Evolutionary conservation across 2,329 filamentous ascomycete genomes (phyloP).

Genomic region (Diplocarpon mali): DNA sequence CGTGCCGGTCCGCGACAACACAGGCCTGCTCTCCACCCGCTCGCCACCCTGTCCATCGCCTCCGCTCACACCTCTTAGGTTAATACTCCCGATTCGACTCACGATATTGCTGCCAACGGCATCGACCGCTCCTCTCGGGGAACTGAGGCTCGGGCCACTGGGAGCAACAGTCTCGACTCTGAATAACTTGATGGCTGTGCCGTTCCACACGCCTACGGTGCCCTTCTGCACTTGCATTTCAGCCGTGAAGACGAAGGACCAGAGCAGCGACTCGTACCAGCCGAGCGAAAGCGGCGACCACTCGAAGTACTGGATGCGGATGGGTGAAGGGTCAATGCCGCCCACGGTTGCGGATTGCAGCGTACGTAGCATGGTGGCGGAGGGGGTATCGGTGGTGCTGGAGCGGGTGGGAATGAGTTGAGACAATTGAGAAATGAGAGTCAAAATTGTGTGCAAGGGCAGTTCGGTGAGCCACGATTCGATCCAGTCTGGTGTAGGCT

Average conservation of each 20-base stretch:
- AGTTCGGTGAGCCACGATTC: slow-evolving; percentile 89
- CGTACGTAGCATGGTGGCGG: slow-evolving; percentile 38
- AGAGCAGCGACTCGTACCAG: slow-evolving; percentile 92
- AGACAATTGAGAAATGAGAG: slow-evolving; percentile 57
- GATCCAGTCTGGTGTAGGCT: slow-evolving; percentile 75
- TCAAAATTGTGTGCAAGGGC: slow-evolving; percentile 76
- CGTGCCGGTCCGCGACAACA: slow-evolving; percentile 11
- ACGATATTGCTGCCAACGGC: slow-evolving; percentile 87
- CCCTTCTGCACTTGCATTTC: slow-evolving; percentile 84
- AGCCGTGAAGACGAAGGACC: slow-evolving; percentile 83
- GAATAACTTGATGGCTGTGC: slow-evolving; percentile 80
- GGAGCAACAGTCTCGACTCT: slow-evolving; percentile 76
- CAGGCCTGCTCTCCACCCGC: slow-evolving; percentile 6
- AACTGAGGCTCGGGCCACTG: slow-evolving; percentile 68
- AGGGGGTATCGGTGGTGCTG: slow-evolving; percentile 32
- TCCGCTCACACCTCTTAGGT: slow-evolving; percentile 22
- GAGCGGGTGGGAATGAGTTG: slow-evolving; percentile 39
- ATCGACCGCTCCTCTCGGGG: slow-evolving; percentile 82
- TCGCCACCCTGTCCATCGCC: slow-evolving; percentile 5
- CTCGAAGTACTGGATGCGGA: slow-evolving; percentile 81
- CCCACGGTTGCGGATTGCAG: slow-evolving; percentile 53
- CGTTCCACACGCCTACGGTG: slow-evolving; percentile 88
- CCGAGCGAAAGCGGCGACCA: slow-evolving; percentile 85
- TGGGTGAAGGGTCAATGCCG: slow-evolving; percentile 62
- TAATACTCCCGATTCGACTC: slow-evolving; percentile 69